Evolutionary conservation across 2,329 filamentous ascomycete species (phyloP).

Genomic region (Fusarium sp.): DNA sequence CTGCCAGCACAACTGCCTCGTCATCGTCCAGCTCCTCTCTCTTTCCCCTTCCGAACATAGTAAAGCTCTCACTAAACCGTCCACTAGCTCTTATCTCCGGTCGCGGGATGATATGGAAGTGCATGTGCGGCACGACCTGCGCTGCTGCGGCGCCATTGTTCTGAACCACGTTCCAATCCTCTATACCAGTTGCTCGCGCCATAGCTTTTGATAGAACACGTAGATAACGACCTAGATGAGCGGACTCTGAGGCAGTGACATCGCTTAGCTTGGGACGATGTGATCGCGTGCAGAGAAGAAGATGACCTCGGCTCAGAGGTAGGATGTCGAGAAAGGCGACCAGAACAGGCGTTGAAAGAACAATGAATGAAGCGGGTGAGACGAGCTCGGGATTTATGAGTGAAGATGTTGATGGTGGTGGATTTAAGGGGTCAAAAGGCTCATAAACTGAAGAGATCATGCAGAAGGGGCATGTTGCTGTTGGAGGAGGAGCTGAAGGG

Average conservation of each 20-base stretch:
- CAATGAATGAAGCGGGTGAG: constrained; percentile 66
- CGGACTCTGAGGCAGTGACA: constrained; percentile 70
- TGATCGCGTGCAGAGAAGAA: constrained; percentile 80
- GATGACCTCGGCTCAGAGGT: constrained; percentile 84
- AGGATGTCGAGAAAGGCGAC: constrained; percentile 94
- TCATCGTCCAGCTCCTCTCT: constrained; percentile 81
- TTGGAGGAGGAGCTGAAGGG: constrained; percentile 49
- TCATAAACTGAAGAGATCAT: constrained; percentile 63
- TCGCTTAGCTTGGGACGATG: constrained; percentile 85
- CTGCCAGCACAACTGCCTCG: constrained; percentile 71
- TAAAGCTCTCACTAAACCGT: constrained; percentile 72
- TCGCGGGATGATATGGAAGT: constrained; percentile 93
- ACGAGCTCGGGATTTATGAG: constrained; percentile 50
- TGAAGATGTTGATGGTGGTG: constrained; percentile 53
- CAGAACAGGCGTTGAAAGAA: constrained; percentile 81
- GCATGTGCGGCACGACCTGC: constrained; percentile 92
- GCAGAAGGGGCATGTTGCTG: constrained; percentile 70
- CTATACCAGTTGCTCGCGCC: constrained; percentile 73
- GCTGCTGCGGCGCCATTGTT: constrained; percentile 92
- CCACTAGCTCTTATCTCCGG: constrained; percentile 72
- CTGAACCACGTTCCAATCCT: constrained; percentile 96
- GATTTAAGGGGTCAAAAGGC: constrained; percentile 58
- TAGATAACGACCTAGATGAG: constrained; percentile 74
- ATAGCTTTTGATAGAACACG: constrained; percentile 79
- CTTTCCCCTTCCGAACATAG: constrained; percentile 82